phyloP scores from a whole-genome alignment of 129 eudicot genomes.

The Scalesia atractyloides region DNA sequence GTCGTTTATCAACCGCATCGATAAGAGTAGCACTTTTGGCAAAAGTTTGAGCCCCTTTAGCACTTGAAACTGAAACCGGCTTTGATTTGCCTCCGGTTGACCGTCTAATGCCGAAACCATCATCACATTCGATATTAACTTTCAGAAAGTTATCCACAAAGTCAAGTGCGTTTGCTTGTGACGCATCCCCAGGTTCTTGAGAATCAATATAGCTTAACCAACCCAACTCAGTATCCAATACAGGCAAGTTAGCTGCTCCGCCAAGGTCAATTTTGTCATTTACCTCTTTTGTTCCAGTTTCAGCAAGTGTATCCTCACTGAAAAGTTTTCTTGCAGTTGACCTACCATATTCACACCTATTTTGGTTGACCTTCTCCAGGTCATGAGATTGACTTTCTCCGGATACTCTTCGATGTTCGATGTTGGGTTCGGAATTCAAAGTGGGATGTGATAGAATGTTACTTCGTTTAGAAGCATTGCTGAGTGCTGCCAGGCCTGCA shows the following conservation, averaged over 20 bases:
- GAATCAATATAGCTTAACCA: slow-evolving; percentile 83
- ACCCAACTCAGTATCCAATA: slow-evolving; percentile 38
- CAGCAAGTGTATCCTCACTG: slow-evolving; percentile 45
- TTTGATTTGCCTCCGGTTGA: slow-evolving; percentile 46
- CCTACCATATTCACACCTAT: slow-evolving; percentile 40
- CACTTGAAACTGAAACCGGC: slow-evolving; percentile 48
- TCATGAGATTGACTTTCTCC: slow-evolving; percentile 31
- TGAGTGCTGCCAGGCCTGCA: slow-evolving; percentile 71
- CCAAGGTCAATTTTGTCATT: slow-evolving; percentile 24
- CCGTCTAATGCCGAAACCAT: slow-evolving; percentile 25
- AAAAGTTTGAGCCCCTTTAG: slow-evolving; percentile 63
- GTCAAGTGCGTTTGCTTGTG: slow-evolving; percentile 88
- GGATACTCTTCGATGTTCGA: slow-evolving; percentile 28
- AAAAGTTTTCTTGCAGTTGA: slow-evolving; percentile 69
- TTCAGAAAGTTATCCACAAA: slow-evolving; percentile 77
- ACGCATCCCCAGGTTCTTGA: slow-evolving; percentile 92
- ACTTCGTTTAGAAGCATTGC: slow-evolving; percentile 31
- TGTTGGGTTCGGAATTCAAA: slow-evolving; percentile 21
- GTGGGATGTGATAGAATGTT: slow-evolving; percentile 22
- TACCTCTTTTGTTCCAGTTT: slow-evolving; percentile 30
- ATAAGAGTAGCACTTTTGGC: slow-evolving; percentile 57
- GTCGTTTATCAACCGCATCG: slow-evolving; percentile 34
- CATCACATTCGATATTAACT: slow-evolving; percentile 52
- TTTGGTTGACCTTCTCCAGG: slow-evolving; percentile 30
- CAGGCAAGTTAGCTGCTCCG: slow-evolving; percentile 19